These are phyloP conservation scores for Plasmodium coatneyi DNA, from an alignment of 169 alveolate genomes.

Conservation along the genomic window DNA sequence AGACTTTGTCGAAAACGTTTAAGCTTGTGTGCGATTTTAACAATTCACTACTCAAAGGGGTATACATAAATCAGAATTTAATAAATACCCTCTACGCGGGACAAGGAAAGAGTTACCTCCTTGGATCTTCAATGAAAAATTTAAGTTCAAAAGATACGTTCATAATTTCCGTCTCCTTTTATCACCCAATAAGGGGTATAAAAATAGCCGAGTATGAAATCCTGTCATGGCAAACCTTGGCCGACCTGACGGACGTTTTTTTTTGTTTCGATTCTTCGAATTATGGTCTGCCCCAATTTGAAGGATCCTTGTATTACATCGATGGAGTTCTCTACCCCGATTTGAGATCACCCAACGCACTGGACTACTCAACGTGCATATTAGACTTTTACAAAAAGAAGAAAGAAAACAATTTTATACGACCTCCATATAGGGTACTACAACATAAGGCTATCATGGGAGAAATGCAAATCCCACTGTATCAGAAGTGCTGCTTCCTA, in stretches of 20 bases:
- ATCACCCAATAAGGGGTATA: conserved; percentile 87
- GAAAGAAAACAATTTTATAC: conserved; percentile 72
- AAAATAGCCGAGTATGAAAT: conserved; percentile 87
- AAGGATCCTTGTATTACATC: conserved; percentile 86
- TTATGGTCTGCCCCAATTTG: conserved; percentile 75
- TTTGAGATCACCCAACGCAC: conserved; percentile 76
- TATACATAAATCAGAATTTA: conserved; percentile 61
- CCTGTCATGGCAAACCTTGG: conserved; percentile 83
- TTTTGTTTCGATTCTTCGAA: conserved; percentile 80
- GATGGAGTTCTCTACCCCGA: conserved; percentile 88
- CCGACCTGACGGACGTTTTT: conserved; percentile 85
- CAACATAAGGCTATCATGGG: conserved; percentile 81
- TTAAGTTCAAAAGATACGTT: conserved; percentile 7
- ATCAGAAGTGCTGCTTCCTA: conserved; percentile 81
- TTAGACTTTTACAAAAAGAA: conserved; percentile 31
- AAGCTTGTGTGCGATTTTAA: conserved; percentile 71
- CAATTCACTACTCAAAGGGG: conserved; percentile 28
- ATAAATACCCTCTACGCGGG: conserved; percentile 8
- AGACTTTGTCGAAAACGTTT: conserved; percentile 55
- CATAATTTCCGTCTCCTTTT: conserved; percentile 81
- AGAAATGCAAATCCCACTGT: conserved; percentile 83
- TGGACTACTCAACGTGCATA: conserved; percentile 75
- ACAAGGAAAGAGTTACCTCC: not conserved
- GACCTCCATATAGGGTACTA: conserved; percentile 73
- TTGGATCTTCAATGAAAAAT: not conserved